Evolutionary conservation across 2,329 filamentous ascomycete species (phyloP).

Genomic region (Rasamsonia emersonii): DNA sequence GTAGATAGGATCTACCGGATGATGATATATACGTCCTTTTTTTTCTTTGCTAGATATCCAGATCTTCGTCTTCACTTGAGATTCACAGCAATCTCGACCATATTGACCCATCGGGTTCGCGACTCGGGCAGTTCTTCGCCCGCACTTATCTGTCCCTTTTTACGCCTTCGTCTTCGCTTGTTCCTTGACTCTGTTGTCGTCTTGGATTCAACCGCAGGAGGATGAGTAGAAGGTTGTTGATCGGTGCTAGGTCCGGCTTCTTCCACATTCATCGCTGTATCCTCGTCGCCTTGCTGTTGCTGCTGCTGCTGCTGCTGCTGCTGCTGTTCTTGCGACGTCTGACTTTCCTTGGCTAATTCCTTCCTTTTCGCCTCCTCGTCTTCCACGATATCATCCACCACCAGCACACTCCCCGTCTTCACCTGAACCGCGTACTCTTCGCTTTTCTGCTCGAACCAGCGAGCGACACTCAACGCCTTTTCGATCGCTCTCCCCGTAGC

Average conservation of each 20-base stretch:
- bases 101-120: conserved; percentile 39
- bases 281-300: too few species aligned
- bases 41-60: conserved; percentile 1
- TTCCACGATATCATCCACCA: conserved; percentile 52
- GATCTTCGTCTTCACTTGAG: conserved; percentile 24
- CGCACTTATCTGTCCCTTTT: conserved; percentile 15
- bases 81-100: conserved; percentile 37
- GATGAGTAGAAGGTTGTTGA: too few species aligned
- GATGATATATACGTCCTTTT: too few species aligned
- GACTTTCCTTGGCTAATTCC: conserved; percentile 3
- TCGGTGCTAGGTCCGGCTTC: conserved; percentile 1
- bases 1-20: too few species aligned
- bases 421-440: conserved; percentile 43
- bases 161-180: conserved; percentile 23
- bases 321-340: background rate
- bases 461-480: conserved; percentile 46
- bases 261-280: conserved; percentile 4
- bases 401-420: conserved; percentile 47
- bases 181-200: conserved; percentile 12
- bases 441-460: conserved; percentile 47
- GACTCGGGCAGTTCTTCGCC: conserved; percentile 33
- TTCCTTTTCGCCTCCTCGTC: conserved; percentile 23
- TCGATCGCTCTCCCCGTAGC: conserved; percentile 53
- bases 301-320: background rate
- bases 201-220: conserved; percentile 2